Base-by-base conservation (phyloP, 192 early-diverging fungal species). In the Podila verticillata region DNA sequence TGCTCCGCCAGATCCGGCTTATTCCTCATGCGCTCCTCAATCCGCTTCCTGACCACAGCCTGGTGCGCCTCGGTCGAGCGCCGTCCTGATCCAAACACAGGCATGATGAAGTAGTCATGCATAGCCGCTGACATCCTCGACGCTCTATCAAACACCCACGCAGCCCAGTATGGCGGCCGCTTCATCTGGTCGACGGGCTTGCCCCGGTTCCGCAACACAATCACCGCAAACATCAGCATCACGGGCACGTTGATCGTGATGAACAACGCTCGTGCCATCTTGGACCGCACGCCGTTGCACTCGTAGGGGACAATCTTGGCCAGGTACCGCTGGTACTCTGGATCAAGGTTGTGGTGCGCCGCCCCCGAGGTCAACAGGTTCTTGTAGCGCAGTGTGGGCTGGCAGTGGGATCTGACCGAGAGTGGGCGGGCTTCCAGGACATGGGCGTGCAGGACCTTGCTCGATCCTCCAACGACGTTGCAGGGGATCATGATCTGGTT, bases 401-500 rank as follows among this genome's bases (percentile, higher is more conserved):
- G 82, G 34, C 71, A 79, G 13, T 66, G 66, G 15, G 62, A 8
- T 59, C 49, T 68, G 32, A 79, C 59, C 7, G 71, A 79, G 0
- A 34, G 39, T 0, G 82, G 75, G 32, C 62, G 63, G 15, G 75
- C 44, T 29, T 73, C 75, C 15, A 83, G 60, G 7, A 78, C 75
- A 10, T 73, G 48, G 17, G 82, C 68, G n/a, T 83, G 57, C 17
- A 64, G 48, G 54, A 48, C 72, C 32, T 66, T 72, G 29, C 8
- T 44, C 1, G 13, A 44, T 4, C 39, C 69, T 4, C 39, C 69
- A 5, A 48, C 49, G 17, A 70, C 30, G 6, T n/a, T 26, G 51
- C 82, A 79, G 61, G 70, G 63, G 30, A 83, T 65, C 17, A 74
- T 60, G 54, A 83, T 78, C 34, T 73, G 75, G 35, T 78, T 74